phyloP scores from a whole-genome alignment of 2,329 filamentous ascomycete genomes.

The Claviceps purpurea region DNA sequence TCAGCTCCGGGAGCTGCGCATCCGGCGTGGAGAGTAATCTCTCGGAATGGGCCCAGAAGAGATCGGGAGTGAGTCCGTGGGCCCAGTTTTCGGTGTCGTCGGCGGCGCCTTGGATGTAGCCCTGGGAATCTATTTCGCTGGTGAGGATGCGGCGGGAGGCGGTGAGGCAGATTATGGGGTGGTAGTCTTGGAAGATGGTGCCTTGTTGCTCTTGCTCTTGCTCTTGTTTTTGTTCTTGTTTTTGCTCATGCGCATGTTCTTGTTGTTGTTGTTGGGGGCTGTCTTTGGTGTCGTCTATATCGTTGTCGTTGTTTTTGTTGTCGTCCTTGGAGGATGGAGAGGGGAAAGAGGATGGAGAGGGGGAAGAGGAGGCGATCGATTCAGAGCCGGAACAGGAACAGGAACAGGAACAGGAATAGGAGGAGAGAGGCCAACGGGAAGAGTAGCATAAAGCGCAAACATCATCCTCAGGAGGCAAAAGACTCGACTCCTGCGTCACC shows the following conservation, averaged over 20 bases:
- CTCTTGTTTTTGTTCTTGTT: too few species aligned
- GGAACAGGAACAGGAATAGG: too few species aligned
- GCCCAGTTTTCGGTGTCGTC: slow-evolving; percentile 96
- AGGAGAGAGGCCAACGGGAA: too few species aligned
- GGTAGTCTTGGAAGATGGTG: slow-evolving; percentile 41
- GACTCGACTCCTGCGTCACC: slow-evolving; percentile 57
- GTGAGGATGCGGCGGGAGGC: slow-evolving; percentile 60
- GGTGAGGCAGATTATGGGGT: slow-evolving; percentile 73
- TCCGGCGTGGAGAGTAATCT: slow-evolving; percentile 51
- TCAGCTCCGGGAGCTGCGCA: slow-evolving; percentile 42
- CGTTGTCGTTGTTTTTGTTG: background rate
- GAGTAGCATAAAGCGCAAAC: background rate
- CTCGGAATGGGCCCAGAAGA: slow-evolving; percentile 66
- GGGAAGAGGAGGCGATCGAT: too few species aligned
- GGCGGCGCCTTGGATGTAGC: slow-evolving; percentile 84
- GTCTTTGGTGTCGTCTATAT: background rate
- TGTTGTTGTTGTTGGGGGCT: too few species aligned
- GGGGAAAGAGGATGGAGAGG: too few species aligned
- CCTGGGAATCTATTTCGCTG: slow-evolving; percentile 47
- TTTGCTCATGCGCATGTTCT: too few species aligned
- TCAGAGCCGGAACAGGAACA: too few species aligned
- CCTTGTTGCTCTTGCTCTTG: background rate
- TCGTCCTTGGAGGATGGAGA: too few species aligned
- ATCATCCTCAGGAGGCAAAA: slow-evolving; percentile 12
- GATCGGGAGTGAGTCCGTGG: slow-evolving; percentile 55